Base-by-base conservation (phyloP, 148 eudicot species). In the Rheum nobile region DNA sequence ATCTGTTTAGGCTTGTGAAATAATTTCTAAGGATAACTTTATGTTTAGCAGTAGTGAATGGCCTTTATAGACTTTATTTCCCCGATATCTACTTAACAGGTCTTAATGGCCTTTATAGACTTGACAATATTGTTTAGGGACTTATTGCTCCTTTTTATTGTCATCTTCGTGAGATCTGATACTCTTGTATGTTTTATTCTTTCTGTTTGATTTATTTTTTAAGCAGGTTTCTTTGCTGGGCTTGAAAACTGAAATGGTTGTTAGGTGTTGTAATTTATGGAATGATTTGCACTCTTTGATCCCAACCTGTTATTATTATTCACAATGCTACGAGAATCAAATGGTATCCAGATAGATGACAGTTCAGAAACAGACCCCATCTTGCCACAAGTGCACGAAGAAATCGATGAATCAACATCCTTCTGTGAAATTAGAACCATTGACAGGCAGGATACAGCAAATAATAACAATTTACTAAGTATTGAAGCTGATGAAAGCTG, bases 321-420 rank as follows among this genome's bases (percentile, higher is more conserved):
- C 77, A 80, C 83, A 80, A 94, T 91, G 96, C 97, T 87, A 80
- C 83, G 86, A 82, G 85, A 83, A 80, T 76, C 84, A 32, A 84
- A 83, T 87, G 93, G 81, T 69, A 84, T 76, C 79, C 88, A 35
- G 48, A 75, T 73, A 74, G 90, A 83, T 57, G 93, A 87, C 77
- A 75, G 75, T 82, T 90, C 92, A 67, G 98, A 95, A 87, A 88
- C 91, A 54, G 93, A 88, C 37, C 98, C 98, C 75, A 95, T 95
- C 77, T 87, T 95, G 78, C 67, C 82, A 71, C 85, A 81, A 77
- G 75, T 88, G 57, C 80, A 83, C 31, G 75, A 43, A 71, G 85
- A 84, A 74, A 76, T 79, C 35, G 75, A 82, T 47, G 89, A 85
- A 79, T 81, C 87, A 76, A 76, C 92, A 8, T 79, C 84, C 55